These are phyloP conservation scores for Secale cereale DNA, from an alignment of 176 grass and related monocot genomes.

Conservation along the genomic window DNA sequence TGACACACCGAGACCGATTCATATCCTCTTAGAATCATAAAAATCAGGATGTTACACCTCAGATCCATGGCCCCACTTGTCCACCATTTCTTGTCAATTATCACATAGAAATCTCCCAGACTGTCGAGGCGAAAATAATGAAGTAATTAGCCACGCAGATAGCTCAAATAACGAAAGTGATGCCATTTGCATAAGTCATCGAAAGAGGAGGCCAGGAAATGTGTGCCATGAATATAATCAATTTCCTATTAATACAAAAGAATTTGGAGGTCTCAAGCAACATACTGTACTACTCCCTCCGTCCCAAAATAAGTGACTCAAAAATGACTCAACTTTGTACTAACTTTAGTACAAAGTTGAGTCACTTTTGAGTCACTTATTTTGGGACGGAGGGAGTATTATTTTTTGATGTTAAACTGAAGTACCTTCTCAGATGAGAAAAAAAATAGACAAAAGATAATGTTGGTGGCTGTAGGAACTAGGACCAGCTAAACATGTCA, in stretches of 20 bases:
- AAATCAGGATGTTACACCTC: slow-evolving; percentile 90
- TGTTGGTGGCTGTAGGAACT: background rate
- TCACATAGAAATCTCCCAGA: slow-evolving; percentile 81
- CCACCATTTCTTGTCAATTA: slow-evolving; percentile 92
- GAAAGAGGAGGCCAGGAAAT: background rate
- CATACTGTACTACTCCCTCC: background rate
- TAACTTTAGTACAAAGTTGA: too few species aligned
- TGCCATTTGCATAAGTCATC: background rate
- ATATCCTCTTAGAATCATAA: too few species aligned
- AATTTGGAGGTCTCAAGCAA: background rate
- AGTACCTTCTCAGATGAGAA: background rate
- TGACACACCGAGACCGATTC: too few species aligned
- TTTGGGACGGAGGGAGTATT: too few species aligned
- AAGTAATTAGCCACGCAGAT: background rate
- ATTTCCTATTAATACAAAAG: background rate
- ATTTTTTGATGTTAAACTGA: background rate
- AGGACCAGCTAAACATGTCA: background rate
- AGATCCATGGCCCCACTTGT: slow-evolving; percentile 96
- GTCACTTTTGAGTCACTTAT: too few species aligned
- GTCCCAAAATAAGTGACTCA: too few species aligned
- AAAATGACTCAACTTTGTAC: too few species aligned
- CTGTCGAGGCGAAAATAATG: slow-evolving; percentile 4
- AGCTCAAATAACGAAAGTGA: background rate
- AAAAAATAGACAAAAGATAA: background rate
- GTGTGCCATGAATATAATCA: background rate